Evolutionary conservation across 2,329 filamentous ascomycete genomes (phyloP).

Genomic region (Lasiodiplodia gonubiensis): DNA sequence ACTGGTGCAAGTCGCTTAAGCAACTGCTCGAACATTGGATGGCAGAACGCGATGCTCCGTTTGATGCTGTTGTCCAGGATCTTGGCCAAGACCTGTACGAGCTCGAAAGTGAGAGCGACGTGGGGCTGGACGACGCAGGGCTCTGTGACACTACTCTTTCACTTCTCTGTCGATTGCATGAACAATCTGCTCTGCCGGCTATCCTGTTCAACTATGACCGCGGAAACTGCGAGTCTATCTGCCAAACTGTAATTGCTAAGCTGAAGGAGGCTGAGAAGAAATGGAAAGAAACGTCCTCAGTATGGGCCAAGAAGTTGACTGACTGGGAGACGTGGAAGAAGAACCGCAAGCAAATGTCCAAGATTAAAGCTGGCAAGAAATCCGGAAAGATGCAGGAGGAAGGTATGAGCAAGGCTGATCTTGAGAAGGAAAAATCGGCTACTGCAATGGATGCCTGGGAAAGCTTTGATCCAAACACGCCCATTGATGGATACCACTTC

Average conservation of each 20-base stretch:
- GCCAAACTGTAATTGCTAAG: slow-evolving; percentile 57
- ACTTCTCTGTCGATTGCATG: slow-evolving; percentile 65
- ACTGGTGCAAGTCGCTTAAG: slow-evolving; percentile 70
- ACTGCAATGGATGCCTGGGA: slow-evolving; percentile 63
- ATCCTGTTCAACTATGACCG: slow-evolving; percentile 81
- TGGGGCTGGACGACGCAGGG: slow-evolving; percentile 32
- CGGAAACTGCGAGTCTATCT: slow-evolving; percentile 65
- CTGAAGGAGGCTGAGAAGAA: slow-evolving; percentile 60
- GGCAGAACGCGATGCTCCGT: slow-evolving; percentile 58
- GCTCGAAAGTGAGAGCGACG: background rate
- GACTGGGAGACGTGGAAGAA: slow-evolving; percentile 65
- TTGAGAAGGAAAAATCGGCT: slow-evolving; percentile 61
- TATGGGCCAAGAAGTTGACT: slow-evolving; percentile 66
- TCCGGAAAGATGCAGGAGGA: slow-evolving; percentile 55
- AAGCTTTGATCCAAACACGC: slow-evolving; percentile 69
- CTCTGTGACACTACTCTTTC: slow-evolving; percentile 58
- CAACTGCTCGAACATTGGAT: slow-evolving; percentile 65
- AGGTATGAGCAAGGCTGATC: slow-evolving; percentile 61
- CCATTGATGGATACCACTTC: slow-evolving; percentile 69
- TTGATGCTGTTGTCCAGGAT: slow-evolving; percentile 57
- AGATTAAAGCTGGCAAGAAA: slow-evolving; percentile 49
- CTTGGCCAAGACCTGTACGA: slow-evolving; percentile 31
- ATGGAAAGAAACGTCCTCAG: slow-evolving; percentile 63
- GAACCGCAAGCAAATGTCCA: slow-evolving; percentile 33
- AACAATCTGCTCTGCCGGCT: slow-evolving; percentile 70